Conservation (phyloP, 2,329 filamentous ascomycete species). For the Cladorrhinum sp. region DNA sequence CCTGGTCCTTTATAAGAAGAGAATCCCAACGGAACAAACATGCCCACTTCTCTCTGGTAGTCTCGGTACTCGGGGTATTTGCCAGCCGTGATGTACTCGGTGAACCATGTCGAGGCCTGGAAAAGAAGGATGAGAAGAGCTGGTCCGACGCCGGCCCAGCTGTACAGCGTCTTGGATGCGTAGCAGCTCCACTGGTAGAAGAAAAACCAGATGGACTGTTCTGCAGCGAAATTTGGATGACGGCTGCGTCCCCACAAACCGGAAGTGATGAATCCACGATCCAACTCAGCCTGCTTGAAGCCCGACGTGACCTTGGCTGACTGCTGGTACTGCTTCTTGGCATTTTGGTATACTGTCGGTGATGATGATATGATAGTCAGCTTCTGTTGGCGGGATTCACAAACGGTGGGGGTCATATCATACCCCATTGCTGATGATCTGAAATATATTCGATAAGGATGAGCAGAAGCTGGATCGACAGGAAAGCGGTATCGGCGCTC, state of each 20-base stretch:
- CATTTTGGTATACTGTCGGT: constrained; percentile 67
- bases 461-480: constrained; percentile 46
- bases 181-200: constrained; percentile 87
- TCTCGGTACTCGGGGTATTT: constrained; percentile 88
- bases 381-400: neutral
- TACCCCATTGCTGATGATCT: constrained; percentile 90
- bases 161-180: constrained; percentile 66
- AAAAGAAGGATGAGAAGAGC: constrained; percentile 74
- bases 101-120: constrained; percentile 84
- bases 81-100: constrained; percentile 71
- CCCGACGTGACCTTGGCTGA: constrained; percentile 66
- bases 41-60: constrained; percentile 80
- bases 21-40: constrained; percentile 67
- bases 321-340: constrained; percentile 72
- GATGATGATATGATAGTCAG: constrained; percentile 11
- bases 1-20: constrained; percentile 42
- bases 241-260: constrained; percentile 86
- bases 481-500: constrained; percentile 47
- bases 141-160: constrained; percentile 74
- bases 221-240: constrained; percentile 92
- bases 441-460: constrained; percentile 71
- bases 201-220: constrained; percentile 85
- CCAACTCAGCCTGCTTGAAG: constrained; percentile 71
- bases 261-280: constrained; percentile 81
- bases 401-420: constrained; percentile 26